These are phyloP conservation scores for Baeospora myosura DNA, from an alignment of 1,284 basidiomycete species.

Conservation along the genomic window DNA sequence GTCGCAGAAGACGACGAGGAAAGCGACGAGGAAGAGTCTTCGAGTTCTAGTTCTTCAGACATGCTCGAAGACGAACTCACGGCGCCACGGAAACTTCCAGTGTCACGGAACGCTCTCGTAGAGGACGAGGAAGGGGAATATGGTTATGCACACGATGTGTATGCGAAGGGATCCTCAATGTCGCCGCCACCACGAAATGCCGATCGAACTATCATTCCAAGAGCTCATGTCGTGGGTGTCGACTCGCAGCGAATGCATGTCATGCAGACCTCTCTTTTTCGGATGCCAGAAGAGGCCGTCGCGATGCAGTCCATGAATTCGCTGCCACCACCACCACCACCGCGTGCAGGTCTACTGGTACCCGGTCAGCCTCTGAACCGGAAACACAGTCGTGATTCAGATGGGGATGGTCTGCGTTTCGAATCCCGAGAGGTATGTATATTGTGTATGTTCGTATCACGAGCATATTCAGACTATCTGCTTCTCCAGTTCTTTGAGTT, in stretches of 20 bases:
- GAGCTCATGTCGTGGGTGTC: conserved; percentile 64
- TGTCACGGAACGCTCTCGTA: conserved; percentile 35
- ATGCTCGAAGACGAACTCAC: conserved; percentile 42
- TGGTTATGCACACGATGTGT: conserved; percentile 37
- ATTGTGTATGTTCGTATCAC: conserved; percentile 4
- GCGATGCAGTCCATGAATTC: conserved; percentile 45
- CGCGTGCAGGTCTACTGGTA: too few species aligned
- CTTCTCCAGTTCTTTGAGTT: background rate
- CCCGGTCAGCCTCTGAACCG: conserved; percentile 37
- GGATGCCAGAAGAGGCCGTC: conserved; percentile 62
- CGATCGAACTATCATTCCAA: conserved; percentile 43
- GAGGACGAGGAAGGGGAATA: conserved; percentile 45
- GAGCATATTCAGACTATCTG: too few species aligned
- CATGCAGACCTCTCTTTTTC: conserved; percentile 87
- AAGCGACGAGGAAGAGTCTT: conserved; percentile 27
- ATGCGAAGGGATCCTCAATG: conserved; percentile 23
- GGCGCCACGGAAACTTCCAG: conserved; percentile 17
- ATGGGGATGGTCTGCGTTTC: conserved; percentile 56
- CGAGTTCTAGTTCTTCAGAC: conserved; percentile 31
- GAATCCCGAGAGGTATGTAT: conserved; percentile 58
- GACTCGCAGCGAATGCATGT: conserved; percentile 82
- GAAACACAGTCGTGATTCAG: conserved; percentile 72
- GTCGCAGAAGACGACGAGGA: conserved; percentile 14
- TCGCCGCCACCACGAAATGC: conserved; percentile 22
- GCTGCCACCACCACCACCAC: conserved; percentile 29